Percentiles rank a stretch among this genome's conserved stretches.
These are phyloP conservation scores for Cadophora luteo-olivacea DNA, from an alignment of 2,329 filamentous ascomycete genomes.

Conservation along the genomic window DNA sequence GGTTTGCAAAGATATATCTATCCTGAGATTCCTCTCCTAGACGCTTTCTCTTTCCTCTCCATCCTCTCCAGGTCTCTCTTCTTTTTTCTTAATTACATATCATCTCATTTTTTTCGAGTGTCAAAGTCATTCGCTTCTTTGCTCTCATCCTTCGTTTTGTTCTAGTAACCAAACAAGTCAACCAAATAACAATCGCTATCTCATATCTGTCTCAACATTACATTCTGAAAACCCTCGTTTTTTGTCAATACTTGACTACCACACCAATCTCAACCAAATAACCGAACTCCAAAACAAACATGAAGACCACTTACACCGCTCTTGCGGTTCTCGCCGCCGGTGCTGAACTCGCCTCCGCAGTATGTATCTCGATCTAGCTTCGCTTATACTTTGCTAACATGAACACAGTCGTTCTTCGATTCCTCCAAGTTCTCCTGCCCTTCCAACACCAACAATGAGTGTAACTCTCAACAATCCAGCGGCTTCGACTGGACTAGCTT, in stretches of 20 bases:
- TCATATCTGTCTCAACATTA: slow-evolving; percentile 28
- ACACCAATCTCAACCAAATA: background rate
- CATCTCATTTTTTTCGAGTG: slow-evolving; percentile 41
- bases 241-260: slow-evolving; percentile 34
- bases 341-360: slow-evolving; percentile 54
- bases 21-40: slow-evolving; percentile 33
- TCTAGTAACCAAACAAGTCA: slow-evolving; percentile 14
- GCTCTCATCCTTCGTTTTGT: slow-evolving; percentile 48
- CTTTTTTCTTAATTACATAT: slow-evolving; percentile 38
- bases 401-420: slow-evolving; percentile 51
- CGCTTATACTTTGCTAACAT: background rate
- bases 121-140: slow-evolving; percentile 54
- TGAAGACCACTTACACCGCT: slow-evolving; percentile 39
- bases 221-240: slow-evolving; percentile 25
- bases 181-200: slow-evolving; percentile 40
- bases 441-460: slow-evolving; percentile 77
- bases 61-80: slow-evolving; percentile 40
- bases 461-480: slow-evolving; percentile 68
- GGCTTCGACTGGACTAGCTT: slow-evolving; percentile 79
- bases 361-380: slow-evolving; percentile 26
- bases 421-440: slow-evolving; percentile 69
- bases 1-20: slow-evolving; percentile 37
- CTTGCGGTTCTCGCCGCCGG: slow-evolving; percentile 54
- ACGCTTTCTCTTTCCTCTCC: slow-evolving; percentile 30
- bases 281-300: slow-evolving; percentile 16